Percentiles rank a stretch among this genome's conserved stretches.
Evolutionary conservation across 2,329 filamentous ascomycete genomes (phyloP).

Genomic region (Teratosphaeriaceae sp.): DNA sequence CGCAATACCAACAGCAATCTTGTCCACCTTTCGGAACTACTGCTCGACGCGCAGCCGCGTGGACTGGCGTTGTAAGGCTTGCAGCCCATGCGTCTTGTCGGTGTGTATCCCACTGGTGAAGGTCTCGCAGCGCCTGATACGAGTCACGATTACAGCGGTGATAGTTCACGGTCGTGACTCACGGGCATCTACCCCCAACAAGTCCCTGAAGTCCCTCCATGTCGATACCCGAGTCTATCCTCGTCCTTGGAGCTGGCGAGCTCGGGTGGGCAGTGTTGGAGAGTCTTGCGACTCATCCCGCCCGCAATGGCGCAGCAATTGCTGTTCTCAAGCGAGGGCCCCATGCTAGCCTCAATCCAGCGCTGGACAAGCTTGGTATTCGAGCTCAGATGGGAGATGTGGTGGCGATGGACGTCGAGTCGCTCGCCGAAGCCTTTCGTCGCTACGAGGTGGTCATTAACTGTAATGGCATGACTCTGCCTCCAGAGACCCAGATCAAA

Average conservation of each 20-base stretch:
- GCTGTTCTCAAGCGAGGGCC: neutral
- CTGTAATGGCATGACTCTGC: constrained; percentile 55
- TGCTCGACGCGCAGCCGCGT: too few species aligned
- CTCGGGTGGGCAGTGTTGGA: constrained; percentile 53
- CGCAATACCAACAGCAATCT: too few species aligned
- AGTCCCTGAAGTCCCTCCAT: too few species aligned
- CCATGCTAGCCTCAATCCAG: neutral
- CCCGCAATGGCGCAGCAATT: constrained; percentile 29
- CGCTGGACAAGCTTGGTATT: neutral
- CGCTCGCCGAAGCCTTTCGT: constrained; percentile 30
- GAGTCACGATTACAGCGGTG: too few species aligned
- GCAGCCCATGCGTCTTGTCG: too few species aligned
- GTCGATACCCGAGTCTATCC: constrained; percentile 31
- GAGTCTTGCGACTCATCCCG: constrained; percentile 43
- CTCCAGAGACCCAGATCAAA: constrained; percentile 51
- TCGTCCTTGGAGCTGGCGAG: constrained; percentile 62
- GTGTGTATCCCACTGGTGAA: too few species aligned
- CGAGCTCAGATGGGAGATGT: neutral
- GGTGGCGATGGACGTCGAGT: constrained; percentile 30
- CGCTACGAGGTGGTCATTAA: constrained; percentile 51
- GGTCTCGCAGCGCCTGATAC: too few species aligned
- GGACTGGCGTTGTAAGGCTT: too few species aligned
- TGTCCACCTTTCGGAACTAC: too few species aligned
- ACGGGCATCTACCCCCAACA: too few species aligned
- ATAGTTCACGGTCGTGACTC: too few species aligned